Evolutionary conservation across 2,329 filamentous ascomycete genomes (phyloP), one percentile per base, ranked within the genome.

Genomic region (Colletotrichum plurivorum): DNA sequence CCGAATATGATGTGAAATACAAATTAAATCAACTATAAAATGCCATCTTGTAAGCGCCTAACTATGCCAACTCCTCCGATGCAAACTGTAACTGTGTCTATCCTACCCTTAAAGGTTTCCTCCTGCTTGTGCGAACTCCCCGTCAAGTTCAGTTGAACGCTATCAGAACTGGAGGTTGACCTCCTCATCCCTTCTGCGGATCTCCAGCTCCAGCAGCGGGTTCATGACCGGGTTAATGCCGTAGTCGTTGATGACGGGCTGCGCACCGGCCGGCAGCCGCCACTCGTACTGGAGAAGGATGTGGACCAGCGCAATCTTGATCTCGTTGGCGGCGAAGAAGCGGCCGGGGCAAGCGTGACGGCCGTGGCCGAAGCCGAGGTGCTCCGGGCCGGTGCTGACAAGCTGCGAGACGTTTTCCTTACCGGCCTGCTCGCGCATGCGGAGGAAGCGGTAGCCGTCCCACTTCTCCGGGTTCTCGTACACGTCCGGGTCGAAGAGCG

Each of bases 321-420:
- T 75, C 71, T 81, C 76, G 62, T 78, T 77, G 10, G 73, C 74
- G 1, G 79, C 80, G 68, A 81, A 81, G 71, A 80, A 81, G 4
- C 80, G 71, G 0, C 80, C 80, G 2, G 80, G 80, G 63, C 80
- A 82, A 2, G 80, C 77, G 59, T 81, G 78, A 18, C 71, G 72
- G 4, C 81, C 80, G 56, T 81, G 74, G 4, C 81, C 80, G 57
- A 82, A 83, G 20, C 69, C 73, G 41, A 80, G 73, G 62, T 75
- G 78, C n/a, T 76, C 73, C 53, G 80, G 75, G 22, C 75, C 72
- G 43, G 80, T 79, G 70, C 77, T 79, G 15, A 80, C 81, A 59
- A 84, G 82, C 74, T 84, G 83, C 71, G 81, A 72, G 5, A 71
- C 48, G 57, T 74, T 69, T 39, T 65, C 57, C 27, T 64, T 61